Evolutionary conservation across 2,329 filamentous ascomycete genomes (phyloP), one percentile per base, ranked within the genome.

Genomic region (Talaromyces sp.): DNA sequence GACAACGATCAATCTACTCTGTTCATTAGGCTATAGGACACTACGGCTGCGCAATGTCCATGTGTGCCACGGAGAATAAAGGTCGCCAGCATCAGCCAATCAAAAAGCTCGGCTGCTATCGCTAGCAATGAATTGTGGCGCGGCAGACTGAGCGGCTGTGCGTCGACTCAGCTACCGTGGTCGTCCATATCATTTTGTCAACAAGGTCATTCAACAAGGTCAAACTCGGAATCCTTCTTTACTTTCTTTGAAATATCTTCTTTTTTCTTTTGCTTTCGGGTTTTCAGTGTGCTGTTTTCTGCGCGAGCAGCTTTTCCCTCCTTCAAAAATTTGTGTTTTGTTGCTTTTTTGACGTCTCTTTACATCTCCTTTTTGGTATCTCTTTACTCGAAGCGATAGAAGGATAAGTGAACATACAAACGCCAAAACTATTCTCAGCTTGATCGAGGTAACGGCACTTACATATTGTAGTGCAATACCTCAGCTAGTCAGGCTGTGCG

Each of bases 61-160:
- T 7, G 21, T n/a, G 48, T 33, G n/a, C 28, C 18, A 37, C n/a
- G 48, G 11, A 54, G n/a, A 18, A 54, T 37, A 35, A 21, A 35
- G 11, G n/a, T 12, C 18, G 28, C 50, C 37, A 21, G 50, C 31
- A 14, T 14, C 12, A 18, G 5, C 58, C 58, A 54, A 61, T 61
- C 46, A 55, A 11, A 39, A 8, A 54, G 44, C 58, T 60, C 37
- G 46, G 46, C 44, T 39, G 35, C 35, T 58, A 54, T 62, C 33
- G n/a, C 55, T 55, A n/a, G 14, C 16, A 40, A 23, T 56, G 44
- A 40, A 40, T 39, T 42, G 37, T 46, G 58, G 40, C 58, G 58
- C 58, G 33, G 40, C 40, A 12, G 14, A 25, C 28, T 52, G 35
- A n/a, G 57, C 42, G 57, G 42, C 48, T 54, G 44, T 33, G 48